phyloP scores from a whole-genome alignment of 139 green algal genomes.

The Chlamydomonas eustigma region DNA sequence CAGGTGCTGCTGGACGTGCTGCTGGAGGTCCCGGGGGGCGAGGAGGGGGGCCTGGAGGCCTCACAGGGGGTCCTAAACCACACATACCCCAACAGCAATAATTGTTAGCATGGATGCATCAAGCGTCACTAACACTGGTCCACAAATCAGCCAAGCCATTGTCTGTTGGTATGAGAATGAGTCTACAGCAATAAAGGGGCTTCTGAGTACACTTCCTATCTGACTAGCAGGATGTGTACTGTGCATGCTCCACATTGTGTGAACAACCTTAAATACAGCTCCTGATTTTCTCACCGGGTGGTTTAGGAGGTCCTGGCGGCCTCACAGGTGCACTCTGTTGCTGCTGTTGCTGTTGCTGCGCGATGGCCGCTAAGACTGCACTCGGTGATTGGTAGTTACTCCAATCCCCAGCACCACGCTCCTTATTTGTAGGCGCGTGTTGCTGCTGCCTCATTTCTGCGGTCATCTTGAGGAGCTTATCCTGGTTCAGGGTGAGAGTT shows the following conservation, averaged over 20 bases:
- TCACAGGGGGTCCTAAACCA: background rate
- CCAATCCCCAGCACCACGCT: constrained; percentile 36
- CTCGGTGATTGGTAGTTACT: constrained; percentile 36
- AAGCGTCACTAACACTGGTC: no score
- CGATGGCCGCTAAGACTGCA: constrained; percentile 32
- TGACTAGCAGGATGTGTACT: no score
- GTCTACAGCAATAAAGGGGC: no score
- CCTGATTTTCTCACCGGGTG: no score
- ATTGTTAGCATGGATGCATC: no score
- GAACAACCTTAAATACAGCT: no score
- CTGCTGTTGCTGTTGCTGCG: background rate
- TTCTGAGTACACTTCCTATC: no score
- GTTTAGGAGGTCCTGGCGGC: background rate
- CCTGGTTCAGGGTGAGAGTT: constrained; percentile 25
- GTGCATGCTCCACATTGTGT: no score
- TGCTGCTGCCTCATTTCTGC: background rate
- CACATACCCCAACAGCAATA: no score
- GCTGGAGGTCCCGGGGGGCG: constrained; percentile 9
- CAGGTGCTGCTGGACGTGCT: constrained; percentile 14
- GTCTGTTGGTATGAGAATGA: no score
- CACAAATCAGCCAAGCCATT: no score
- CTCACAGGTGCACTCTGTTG: no score
- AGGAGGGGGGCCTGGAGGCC: background rate
- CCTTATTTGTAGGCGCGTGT: background rate
- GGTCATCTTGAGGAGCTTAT: constrained; percentile 32